These are phyloP conservation scores for Stenogyne calaminthoides DNA, from an alignment of 305 asterid genomes.

Conservation along the genomic window DNA sequence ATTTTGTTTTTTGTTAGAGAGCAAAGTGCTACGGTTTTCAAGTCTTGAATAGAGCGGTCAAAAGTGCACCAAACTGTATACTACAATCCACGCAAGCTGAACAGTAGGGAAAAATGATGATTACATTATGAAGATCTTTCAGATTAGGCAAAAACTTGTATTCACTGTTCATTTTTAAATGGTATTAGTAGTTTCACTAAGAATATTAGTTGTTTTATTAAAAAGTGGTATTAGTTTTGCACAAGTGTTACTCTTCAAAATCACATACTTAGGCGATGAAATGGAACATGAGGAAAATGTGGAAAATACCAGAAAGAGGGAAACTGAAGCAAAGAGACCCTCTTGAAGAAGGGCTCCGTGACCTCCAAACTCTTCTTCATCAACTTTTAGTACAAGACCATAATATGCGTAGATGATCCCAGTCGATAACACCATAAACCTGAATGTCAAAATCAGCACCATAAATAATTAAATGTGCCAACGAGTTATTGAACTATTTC, in stretches of 20 bases:
- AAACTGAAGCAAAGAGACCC: constrained; percentile 88
- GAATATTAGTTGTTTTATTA: too few species aligned
- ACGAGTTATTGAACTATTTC: background rate
- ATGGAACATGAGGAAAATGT: background rate
- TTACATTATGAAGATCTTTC: constrained; percentile 17
- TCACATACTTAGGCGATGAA: background rate
- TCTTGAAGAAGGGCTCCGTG: constrained; percentile 95
- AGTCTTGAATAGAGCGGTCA: constrained; percentile 39
- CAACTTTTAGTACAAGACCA: constrained; percentile 68
- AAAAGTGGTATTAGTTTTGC: too few species aligned
- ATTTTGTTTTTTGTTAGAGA: constrained; percentile 15
- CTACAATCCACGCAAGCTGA: constrained; percentile 91
- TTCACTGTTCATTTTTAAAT: too few species aligned
- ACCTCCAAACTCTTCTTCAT: constrained; percentile 98
- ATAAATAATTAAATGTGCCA: background rate
- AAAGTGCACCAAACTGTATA: constrained; percentile 94
- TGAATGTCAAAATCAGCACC: constrained; percentile 34
- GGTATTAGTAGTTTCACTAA: too few species aligned
- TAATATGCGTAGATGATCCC: constrained; percentile 85
- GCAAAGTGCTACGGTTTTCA: constrained; percentile 4
- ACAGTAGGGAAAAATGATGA: constrained; percentile 16
- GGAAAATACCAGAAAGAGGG: constrained; percentile 76
- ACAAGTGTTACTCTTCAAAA: too few species aligned
- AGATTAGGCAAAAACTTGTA: too few species aligned
- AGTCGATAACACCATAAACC: constrained; percentile 77